Base-by-base conservation (phyloP, 2,329 filamentous ascomycete species). In the Xylariaceae sp. region DNA sequence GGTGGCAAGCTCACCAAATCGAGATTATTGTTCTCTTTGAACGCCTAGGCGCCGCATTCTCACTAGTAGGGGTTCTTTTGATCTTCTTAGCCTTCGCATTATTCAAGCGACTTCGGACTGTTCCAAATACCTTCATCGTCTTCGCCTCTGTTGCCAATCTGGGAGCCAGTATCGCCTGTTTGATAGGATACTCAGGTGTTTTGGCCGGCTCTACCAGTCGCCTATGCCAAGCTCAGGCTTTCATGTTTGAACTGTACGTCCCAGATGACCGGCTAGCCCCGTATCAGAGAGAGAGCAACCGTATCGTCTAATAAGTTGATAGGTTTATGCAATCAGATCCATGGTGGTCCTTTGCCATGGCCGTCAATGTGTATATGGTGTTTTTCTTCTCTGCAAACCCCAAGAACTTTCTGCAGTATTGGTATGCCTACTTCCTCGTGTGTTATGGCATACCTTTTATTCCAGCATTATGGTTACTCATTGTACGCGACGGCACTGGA, bases 341-440 rank as follows among this genome's bases (percentile, higher is more conserved):
- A 0, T 81, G 88, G 73, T 92, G 86, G 88, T 89, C 88, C 0
- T 81, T 92, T 48, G 87, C 87, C 59, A 93, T 94, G 89, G 88
- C 89, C 3, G 78, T 87, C 66, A 94, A 93, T 65, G 89, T 93
- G 57, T 89, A 88, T 64, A 79, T 92, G 45, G 82, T 85, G 53
- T 85, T 85, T 67, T 85, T 84, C 70, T 80, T 79, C 60, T 76
- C 79, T n/a, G 77, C 79, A 41, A 82, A 77, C 40, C 81, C 82
- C 0, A 86, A 86, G 6, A 85, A 88, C 45, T 91, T 92, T 65
- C 80, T 82, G n/a, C 81, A 81, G 40, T 88, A 88, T 68, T 81
- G 87, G 64, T 89, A 86, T 80, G 78, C 61, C 42, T 93, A 93
- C 67, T 79, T 86, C 30, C 45, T 85, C 1, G 73, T 85, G 40